phyloP scores from a whole-genome alignment of 1,284 basidiomycete species.

The Gymnopus androsaceus region DNA sequence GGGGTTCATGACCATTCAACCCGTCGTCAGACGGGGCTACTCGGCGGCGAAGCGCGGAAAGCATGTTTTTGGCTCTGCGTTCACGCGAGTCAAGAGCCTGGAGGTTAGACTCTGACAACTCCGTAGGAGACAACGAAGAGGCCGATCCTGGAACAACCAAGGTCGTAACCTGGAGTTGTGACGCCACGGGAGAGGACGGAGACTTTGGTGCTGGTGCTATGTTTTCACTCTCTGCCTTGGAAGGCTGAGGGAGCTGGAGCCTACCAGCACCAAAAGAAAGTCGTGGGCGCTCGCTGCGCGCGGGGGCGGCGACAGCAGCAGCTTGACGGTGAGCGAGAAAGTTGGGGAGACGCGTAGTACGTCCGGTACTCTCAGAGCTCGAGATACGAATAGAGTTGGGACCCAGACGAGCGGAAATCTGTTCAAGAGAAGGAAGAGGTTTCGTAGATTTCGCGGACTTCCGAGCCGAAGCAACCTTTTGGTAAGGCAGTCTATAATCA shows the following conservation, averaged over 20 bases:
- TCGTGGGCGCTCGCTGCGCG: slow-evolving; percentile 31
- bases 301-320: slow-evolving; percentile 13
- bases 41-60: slow-evolving; percentile 60
- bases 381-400: slow-evolving; percentile 27
- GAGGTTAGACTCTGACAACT: slow-evolving; percentile 57
- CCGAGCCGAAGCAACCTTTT: slow-evolving; percentile 25
- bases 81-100: slow-evolving; percentile 52
- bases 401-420: slow-evolving; percentile 67
- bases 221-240: slow-evolving; percentile 21
- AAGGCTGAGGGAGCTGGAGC: slow-evolving; percentile 40
- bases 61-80: slow-evolving; percentile 61
- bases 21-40: slow-evolving; percentile 35
- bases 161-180: slow-evolving; percentile 51
- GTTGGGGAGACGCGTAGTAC: slow-evolving; percentile 41
- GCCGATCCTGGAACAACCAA: slow-evolving; percentile 47
- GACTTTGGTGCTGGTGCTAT: slow-evolving; percentile 31
- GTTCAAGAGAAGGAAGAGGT: slow-evolving; percentile 66
- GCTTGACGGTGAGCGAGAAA: slow-evolving; percentile 39
- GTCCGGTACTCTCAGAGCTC: slow-evolving; percentile 21
- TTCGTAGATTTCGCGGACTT: slow-evolving; percentile 24
- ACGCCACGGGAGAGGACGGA: slow-evolving; percentile 37
- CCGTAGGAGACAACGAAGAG: slow-evolving; percentile 41
- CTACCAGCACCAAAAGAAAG: slow-evolving; percentile 51
- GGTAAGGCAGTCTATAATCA: slow-evolving; percentile 52
- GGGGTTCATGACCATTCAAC: slow-evolving; percentile 20